These are phyloP conservation scores for Globisporangium nodosum DNA, from an alignment of 352 stramenopile genomes.

Conservation along the genomic window DNA sequence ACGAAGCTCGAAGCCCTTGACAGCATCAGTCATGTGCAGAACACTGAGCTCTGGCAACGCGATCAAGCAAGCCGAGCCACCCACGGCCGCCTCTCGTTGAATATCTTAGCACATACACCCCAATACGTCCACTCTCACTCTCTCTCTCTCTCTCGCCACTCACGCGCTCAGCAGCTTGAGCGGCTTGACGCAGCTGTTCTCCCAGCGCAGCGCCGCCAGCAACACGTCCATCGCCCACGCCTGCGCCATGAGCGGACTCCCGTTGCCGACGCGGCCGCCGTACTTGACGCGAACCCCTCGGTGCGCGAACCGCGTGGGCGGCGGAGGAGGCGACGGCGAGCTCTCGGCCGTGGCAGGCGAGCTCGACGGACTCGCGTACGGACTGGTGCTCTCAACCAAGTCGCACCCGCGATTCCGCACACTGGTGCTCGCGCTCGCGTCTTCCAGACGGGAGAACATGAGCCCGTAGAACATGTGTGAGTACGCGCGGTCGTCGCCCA, in stretches of 20 bases:
- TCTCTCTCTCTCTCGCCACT: not conserved
- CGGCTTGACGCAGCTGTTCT: conserved; percentile 11
- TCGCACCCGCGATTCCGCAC: conserved; percentile 13
- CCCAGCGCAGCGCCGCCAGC: conserved; percentile 26
- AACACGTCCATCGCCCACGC: conserved; percentile 27
- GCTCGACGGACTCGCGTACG: conserved; percentile 2
- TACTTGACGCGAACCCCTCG: conserved; percentile 12
- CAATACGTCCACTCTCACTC: not conserved
- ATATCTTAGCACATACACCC: no score
- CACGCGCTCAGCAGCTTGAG: conserved; percentile 1
- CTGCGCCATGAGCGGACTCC: conserved; percentile 21
- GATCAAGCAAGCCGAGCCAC: no score
- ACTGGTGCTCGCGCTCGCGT: conserved; percentile 8
- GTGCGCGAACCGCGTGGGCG: not conserved
- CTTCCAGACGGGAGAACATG: conserved; percentile 13
- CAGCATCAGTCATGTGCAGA: no score
- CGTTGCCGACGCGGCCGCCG: conserved; percentile 16
- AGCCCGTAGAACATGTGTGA: conserved; percentile 23
- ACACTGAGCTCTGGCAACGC: no score
- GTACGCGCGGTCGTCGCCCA: conserved; percentile 10
- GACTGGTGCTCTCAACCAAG: not conserved
- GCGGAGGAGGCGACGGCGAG: not conserved
- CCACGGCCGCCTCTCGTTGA: no score
- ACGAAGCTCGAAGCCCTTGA: no score
- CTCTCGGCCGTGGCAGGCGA: not conserved